Conservation (phyloP, 2,329 filamentous ascomycete genomes). For the Chaetomium sp. region DNA sequence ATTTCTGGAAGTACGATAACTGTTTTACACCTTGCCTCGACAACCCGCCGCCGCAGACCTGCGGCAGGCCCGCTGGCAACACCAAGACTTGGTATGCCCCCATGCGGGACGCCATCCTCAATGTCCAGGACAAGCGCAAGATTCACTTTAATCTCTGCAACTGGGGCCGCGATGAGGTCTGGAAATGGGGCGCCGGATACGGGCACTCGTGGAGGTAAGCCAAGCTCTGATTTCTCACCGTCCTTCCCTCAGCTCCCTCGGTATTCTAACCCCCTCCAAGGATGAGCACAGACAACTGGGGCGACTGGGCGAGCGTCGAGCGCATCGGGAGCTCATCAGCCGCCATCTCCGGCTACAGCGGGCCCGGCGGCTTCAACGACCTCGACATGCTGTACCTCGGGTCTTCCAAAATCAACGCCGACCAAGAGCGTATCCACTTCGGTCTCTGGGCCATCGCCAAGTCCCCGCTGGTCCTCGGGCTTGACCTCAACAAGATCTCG, state of each 20-base stretch:
- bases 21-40: conserved; percentile 30
- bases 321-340: conserved; percentile 28
- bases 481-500: conserved; percentile 35
- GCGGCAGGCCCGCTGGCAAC: conserved; percentile 23
- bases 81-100: conserved; percentile 25
- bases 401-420: conserved; percentile 23
- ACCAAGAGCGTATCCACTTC: conserved; percentile 36
- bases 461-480: conserved; percentile 36
- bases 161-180: conserved; percentile 31
- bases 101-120: conserved; percentile 28
- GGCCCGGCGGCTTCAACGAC: conserved; percentile 38
- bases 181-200: conserved; percentile 28
- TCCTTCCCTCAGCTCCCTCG: not conserved
- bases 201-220: conserved; percentile 29
- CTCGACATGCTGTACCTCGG: conserved; percentile 37
- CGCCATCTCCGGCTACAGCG: conserved; percentile 31
- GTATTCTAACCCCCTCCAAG: conserved; percentile 1
- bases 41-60: conserved; percentile 26
- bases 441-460: conserved; percentile 38
- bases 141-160: conserved; percentile 31
- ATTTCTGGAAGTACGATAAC: conserved; percentile 34
- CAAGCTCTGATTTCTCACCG: too few species aligned
- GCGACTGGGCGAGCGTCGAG: conserved; percentile 29
- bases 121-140: not conserved
- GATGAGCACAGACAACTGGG: conserved; percentile 31